Evolutionary conservation across 768 basidiomycete genomes (phyloP).

Genomic region (Kwoniella newhampshirensis): DNA sequence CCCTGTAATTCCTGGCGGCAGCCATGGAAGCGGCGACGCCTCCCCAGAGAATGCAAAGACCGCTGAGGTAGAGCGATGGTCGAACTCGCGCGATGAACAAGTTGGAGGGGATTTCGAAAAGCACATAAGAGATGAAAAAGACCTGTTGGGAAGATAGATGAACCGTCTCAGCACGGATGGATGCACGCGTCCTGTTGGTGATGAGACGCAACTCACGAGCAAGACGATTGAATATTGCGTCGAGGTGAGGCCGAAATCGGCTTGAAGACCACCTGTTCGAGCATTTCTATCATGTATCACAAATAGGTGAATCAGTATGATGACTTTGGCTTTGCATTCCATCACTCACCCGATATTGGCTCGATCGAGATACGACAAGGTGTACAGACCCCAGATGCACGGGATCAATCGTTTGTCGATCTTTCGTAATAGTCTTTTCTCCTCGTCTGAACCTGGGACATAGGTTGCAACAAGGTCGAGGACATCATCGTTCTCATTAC

Average conservation of each 20-base stretch:
- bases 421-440: constrained; percentile 38
- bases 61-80: constrained; percentile 48
- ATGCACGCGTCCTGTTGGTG: too few relatives aligned
- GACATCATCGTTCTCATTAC: constrained; percentile 16
- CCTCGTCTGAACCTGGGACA: constrained; percentile 35
- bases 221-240: constrained; percentile 50
- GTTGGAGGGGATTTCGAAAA: constrained; percentile 49
- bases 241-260: constrained; percentile 47
- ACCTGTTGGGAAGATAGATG: too few relatives aligned
- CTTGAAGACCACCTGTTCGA: constrained; percentile 50
- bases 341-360: constrained; percentile 48
- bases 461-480: constrained; percentile 37
- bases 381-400: constrained; percentile 42
- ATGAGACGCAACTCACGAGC: constrained; percentile 34
- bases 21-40: constrained; percentile 49
- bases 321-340: not conserved
- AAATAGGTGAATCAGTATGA: too few relatives aligned
- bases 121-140: constrained; percentile 39
- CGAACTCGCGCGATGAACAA: constrained; percentile 45
- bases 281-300: constrained; percentile 47
- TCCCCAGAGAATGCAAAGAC: constrained; percentile 50
- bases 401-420: constrained; percentile 45
- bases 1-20: constrained; percentile 40
- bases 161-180: too few relatives aligned
- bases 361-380: constrained; percentile 46